phyloP scores from a whole-genome alignment of 108 stramenopile genomes.

The Skeletonema menzelii region DNA sequence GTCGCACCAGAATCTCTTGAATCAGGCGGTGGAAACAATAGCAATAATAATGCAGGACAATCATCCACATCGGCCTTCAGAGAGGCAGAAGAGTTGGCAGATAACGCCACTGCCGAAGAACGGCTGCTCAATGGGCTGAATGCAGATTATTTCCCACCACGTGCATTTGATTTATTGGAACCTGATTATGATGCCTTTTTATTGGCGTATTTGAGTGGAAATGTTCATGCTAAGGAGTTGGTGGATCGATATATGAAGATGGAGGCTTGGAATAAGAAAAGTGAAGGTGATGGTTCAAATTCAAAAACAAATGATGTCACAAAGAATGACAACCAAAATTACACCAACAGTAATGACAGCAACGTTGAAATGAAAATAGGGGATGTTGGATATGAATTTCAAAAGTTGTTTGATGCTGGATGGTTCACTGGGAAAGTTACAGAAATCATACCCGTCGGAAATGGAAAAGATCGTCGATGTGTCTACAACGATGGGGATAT shows the following conservation, averaged over 20 bases:
- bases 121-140: slow-evolving; percentile 13
- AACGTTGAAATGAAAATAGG: slow-evolving; percentile 10
- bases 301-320: neutral
- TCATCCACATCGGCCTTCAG: slow-evolving; percentile 10
- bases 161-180: slow-evolving; percentile 41
- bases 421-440: slow-evolving; percentile 38
- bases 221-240: slow-evolving; percentile 34
- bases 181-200: slow-evolving; percentile 48
- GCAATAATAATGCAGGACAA: slow-evolving; percentile 15
- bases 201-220: slow-evolving; percentile 36
- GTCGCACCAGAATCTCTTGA: slow-evolving; percentile 67
- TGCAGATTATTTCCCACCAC: slow-evolving; percentile 23
- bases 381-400: slow-evolving; percentile 38
- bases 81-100: slow-evolving; percentile 3
- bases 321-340: neutral
- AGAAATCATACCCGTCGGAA: slow-evolving; percentile 27
- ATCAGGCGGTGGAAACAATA: slow-evolving; percentile 7
- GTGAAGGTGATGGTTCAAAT: neutral
- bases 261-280: neutral
- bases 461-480: slow-evolving; percentile 25
- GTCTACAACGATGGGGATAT: slow-evolving; percentile 34
- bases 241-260: slow-evolving; percentile 21
- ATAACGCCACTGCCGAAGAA: slow-evolving; percentile 11
- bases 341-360: neutral
- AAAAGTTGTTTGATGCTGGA: slow-evolving; percentile 33